A percentile compares a stretch with the other conserved stretches of the same genome.
phyloP scores from a whole-genome alignment of 2,329 filamentous ascomycete genomes.

The Thelonectria discophora region DNA sequence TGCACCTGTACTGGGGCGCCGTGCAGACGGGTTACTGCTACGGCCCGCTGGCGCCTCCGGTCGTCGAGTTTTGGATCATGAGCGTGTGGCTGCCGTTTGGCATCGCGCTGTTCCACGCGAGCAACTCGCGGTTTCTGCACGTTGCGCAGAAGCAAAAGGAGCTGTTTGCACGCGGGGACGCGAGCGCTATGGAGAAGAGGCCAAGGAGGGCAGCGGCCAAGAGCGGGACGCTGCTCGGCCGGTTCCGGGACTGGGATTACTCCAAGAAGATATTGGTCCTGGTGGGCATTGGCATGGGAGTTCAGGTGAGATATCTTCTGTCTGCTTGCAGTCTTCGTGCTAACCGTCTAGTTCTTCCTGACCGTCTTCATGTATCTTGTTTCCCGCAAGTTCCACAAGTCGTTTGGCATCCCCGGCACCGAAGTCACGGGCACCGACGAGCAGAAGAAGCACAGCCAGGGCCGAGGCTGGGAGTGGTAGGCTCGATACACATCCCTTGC shows the following conservation, averaged over 20 bases:
- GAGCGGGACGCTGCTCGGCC: constrained; percentile 43
- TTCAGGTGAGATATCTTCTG: constrained; percentile 58
- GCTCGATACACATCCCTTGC: background rate
- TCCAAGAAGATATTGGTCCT: constrained; percentile 58
- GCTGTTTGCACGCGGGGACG: constrained; percentile 41
- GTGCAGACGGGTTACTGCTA: constrained; percentile 52
- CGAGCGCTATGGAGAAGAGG: constrained; percentile 5
- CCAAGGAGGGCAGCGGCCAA: too few relatives aligned
- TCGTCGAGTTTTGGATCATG: constrained; percentile 73
- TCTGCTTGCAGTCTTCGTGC: background rate
- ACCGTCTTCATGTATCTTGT: constrained; percentile 69
- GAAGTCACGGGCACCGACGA: constrained; percentile 66
- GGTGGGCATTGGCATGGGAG: constrained; percentile 62
- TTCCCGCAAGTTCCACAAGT: constrained; percentile 71
- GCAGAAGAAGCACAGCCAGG: constrained; percentile 56
- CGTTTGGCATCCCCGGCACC: constrained; percentile 68
- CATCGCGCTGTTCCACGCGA: constrained; percentile 72
- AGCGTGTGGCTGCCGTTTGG: constrained; percentile 70
- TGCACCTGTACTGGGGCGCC: constrained; percentile 55
- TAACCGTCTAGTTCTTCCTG: constrained; percentile 59
- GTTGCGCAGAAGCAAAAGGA: constrained; percentile 64
- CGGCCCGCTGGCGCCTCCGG: constrained; percentile 56
- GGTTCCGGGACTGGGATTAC: constrained; percentile 54
- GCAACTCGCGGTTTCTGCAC: constrained; percentile 68
- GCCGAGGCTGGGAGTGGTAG: constrained; percentile 72